phyloP scores from a whole-genome alignment of 148 eudicot species.

The Gaultheria prostrata region DNA sequence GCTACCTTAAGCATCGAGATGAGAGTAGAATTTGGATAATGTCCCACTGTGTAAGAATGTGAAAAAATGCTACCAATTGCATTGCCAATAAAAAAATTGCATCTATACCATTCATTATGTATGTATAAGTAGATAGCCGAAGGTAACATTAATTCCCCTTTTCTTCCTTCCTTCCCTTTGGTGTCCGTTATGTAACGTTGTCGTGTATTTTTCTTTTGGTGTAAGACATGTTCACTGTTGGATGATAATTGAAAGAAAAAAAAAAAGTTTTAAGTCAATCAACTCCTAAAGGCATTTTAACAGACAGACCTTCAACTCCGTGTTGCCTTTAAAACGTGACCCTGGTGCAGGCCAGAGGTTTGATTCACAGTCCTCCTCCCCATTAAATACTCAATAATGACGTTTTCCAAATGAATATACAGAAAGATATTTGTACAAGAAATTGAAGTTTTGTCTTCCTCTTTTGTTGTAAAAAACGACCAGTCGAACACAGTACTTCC shows the following conservation, averaged over 20 bases:
- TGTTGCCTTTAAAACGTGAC: neutral
- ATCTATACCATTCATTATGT: neutral
- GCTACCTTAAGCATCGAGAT: neutral
- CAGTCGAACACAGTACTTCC: neutral
- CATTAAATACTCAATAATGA: neutral
- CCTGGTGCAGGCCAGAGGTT: neutral
- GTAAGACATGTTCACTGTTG: neutral
- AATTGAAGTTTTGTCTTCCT: neutral
- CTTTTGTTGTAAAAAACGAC: neutral
- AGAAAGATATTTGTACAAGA: neutral
- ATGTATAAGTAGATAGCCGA: neutral
- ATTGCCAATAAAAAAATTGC: neutral
- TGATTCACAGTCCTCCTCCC: neutral
- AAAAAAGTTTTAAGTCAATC: neutral
- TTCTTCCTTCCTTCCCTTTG: neutral
- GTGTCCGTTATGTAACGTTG: neutral
- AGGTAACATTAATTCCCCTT: no score
- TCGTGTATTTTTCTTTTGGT: neutral
- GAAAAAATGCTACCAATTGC: neutral
- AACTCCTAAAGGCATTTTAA: neutral
- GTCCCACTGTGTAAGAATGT: neutral
- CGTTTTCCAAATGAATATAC: neutral
- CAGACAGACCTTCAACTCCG: neutral
- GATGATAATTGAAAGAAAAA: neutral
- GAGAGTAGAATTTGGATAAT: neutral